These are phyloP conservation scores for Suillus variegatus DNA, from an alignment of 768 basidiomycete species.

Conservation along the genomic window DNA sequence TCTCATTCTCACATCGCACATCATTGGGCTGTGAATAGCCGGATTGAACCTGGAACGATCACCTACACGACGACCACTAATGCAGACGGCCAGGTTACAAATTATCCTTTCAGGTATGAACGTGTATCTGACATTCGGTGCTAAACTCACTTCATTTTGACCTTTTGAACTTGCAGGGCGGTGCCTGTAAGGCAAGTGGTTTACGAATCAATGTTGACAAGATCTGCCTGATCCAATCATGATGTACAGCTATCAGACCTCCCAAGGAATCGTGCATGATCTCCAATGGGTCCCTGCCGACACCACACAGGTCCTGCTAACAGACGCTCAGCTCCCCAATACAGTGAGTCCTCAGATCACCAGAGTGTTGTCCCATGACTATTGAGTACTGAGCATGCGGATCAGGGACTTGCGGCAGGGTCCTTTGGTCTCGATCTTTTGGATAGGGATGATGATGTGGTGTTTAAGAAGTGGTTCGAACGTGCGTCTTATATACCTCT, in stretches of 20 bases:
- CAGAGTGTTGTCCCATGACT: not conserved
- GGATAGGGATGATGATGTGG: constrained; percentile 39
- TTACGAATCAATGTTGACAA: not conserved
- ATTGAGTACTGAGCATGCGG: constrained; percentile 10
- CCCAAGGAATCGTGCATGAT: constrained; percentile 65
- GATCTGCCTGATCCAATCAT: constrained; percentile 22
- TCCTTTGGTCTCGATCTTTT: constrained; percentile 51
- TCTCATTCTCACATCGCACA: not conserved
- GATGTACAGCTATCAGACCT: constrained; percentile 64
- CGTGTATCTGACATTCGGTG: not conserved
- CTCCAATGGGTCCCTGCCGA: constrained; percentile 68
- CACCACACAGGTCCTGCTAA: constrained; percentile 57
- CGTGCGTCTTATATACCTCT: constrained; percentile 36
- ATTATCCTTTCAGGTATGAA: constrained; percentile 75
- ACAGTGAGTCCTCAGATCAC: constrained; percentile 38
- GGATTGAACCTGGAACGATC: constrained; percentile 65
- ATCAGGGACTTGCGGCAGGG: constrained; percentile 54
- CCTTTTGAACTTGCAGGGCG: constrained; percentile 46
- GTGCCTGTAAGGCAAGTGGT: constrained; percentile 65
- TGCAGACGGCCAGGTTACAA: constrained; percentile 61
- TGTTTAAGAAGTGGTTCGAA: constrained; percentile 48
- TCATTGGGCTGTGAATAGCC: constrained; percentile 24
- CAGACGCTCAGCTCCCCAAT: constrained; percentile 59
- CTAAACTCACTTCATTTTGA: constrained; percentile 6
- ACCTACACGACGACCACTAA: constrained; percentile 72